These are phyloP conservation scores for grape (Vitis vinifera) DNA, from an alignment of 164 flowering plant species.

Conservation along the genomic window DNA sequence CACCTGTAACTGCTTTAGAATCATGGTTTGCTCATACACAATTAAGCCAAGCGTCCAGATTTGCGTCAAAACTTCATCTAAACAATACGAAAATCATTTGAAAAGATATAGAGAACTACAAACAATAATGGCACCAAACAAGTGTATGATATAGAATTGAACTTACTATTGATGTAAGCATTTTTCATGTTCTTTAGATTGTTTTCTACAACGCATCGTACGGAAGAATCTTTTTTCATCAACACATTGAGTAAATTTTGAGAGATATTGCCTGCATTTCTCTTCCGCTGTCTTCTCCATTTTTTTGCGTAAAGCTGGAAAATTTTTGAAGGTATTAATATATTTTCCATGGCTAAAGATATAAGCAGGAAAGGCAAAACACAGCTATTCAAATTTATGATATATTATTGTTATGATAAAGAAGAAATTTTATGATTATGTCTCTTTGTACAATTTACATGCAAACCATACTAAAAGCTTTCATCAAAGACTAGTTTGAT, in stretches of 20 bases:
- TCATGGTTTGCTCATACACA: too few relatives aligned
- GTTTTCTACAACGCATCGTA: conserved; percentile 78
- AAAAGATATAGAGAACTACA: too few relatives aligned
- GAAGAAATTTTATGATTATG: not conserved
- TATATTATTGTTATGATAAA: not conserved
- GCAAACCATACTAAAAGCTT: too few relatives aligned
- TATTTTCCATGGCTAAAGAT: not conserved
- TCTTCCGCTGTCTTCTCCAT: conserved; percentile 93
- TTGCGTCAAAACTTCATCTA: too few relatives aligned
- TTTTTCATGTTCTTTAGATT: conserved; percentile 73
- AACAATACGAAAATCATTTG: too few relatives aligned
- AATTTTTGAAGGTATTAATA: not conserved
- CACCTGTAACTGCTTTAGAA: too few relatives aligned
- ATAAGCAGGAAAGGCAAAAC: not conserved
- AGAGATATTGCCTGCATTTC: conserved; percentile 61
- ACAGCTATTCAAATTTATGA: not conserved
- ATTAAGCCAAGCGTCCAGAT: too few relatives aligned
- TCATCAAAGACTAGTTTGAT: too few relatives aligned
- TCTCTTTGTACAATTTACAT: too few relatives aligned
- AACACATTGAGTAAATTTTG: conserved; percentile 79
- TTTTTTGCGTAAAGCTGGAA: conserved; percentile 91
- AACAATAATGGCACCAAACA: too few relatives aligned
- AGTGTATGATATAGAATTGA: not conserved
- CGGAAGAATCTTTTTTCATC: conserved; percentile 47
- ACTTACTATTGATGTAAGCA: conserved; percentile 93